Conservation (phyloP, 1,284 basidiomycete genomes). For the Cystobasidium slooffiae region DNA sequence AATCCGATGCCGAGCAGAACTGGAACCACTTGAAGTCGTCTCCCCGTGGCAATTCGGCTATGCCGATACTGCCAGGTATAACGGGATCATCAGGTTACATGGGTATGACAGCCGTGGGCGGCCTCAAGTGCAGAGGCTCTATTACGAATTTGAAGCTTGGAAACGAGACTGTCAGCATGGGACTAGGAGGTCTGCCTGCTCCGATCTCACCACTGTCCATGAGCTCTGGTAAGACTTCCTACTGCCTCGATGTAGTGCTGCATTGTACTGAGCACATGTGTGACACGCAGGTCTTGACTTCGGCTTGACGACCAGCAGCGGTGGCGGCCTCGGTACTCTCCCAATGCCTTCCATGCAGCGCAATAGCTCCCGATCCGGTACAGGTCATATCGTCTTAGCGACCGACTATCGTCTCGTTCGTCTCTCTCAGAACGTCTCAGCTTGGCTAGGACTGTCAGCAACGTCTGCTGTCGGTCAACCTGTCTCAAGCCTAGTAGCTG, state of each 20-base stretch:
- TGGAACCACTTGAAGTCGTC: too few relatives aligned
- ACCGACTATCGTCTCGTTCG: slow-evolving; percentile 21
- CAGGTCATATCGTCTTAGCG: slow-evolving; percentile 18
- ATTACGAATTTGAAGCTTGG: background rate
- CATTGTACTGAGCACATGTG: too few relatives aligned
- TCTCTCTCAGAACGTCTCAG: background rate
- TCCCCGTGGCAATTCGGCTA: too few relatives aligned
- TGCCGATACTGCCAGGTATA: too few relatives aligned
- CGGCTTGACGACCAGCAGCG: background rate
- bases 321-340: background rate
- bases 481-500: slow-evolving; percentile 4
- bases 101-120: background rate
- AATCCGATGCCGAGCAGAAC: too few relatives aligned
- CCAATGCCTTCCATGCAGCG: background rate
- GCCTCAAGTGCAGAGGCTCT: background rate
- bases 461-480: background rate
- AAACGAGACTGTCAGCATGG: background rate
- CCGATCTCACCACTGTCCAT: background rate
- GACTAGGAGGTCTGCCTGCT: background rate
- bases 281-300: background rate
- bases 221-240: background rate
- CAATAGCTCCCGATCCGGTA: background rate
- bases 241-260: too few relatives aligned
- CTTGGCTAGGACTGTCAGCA: slow-evolving; percentile 8
- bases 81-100: too few relatives aligned